These are phyloP conservation scores for Lasiosphaeria ovina DNA, from an alignment of 495 filamentous ascomycete genomes.

Conservation along the genomic window DNA sequence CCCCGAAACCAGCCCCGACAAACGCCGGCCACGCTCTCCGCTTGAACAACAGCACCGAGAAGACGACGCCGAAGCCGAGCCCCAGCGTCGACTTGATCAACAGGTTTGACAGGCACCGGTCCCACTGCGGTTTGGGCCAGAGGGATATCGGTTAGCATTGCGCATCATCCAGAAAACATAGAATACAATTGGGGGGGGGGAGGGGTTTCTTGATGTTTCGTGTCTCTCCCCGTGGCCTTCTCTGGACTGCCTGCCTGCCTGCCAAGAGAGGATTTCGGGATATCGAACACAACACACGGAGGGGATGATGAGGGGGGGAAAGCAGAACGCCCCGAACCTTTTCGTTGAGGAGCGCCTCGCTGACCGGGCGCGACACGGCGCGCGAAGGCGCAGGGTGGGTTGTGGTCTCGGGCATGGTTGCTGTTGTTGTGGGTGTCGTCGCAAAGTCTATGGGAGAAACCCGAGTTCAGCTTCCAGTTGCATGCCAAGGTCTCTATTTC, in stretches of 20 bases:
- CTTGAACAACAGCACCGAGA: conserved; percentile 97
- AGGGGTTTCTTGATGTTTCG: too few relatives aligned
- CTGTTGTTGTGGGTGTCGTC: neutral
- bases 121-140: conserved; percentile 66
- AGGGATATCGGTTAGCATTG: conserved; percentile 11
- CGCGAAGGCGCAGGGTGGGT: conserved; percentile 37
- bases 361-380: conserved; percentile 67
- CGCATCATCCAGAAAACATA: too few relatives aligned
- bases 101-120: conserved; percentile 93
- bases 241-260: too few relatives aligned
- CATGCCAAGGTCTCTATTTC: too few relatives aligned
- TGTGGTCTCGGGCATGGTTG: conserved; percentile 45
- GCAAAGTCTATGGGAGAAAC: conserved; percentile 4
- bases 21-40: conserved; percentile 93
- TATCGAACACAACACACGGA: neutral
- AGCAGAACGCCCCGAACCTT: conserved; percentile 61
- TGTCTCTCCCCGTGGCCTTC: too few relatives aligned
- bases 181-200: neutral
- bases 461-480: too few relatives aligned
- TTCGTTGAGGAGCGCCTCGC: conserved; percentile 91
- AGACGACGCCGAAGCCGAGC: conserved; percentile 93
- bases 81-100: conserved; percentile 93
- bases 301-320: neutral
- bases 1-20: conserved; percentile 89
- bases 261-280: too few relatives aligned